Conservation (phyloP, 1,284 basidiomycete genomes). For the Ustilago curta region DNA sequence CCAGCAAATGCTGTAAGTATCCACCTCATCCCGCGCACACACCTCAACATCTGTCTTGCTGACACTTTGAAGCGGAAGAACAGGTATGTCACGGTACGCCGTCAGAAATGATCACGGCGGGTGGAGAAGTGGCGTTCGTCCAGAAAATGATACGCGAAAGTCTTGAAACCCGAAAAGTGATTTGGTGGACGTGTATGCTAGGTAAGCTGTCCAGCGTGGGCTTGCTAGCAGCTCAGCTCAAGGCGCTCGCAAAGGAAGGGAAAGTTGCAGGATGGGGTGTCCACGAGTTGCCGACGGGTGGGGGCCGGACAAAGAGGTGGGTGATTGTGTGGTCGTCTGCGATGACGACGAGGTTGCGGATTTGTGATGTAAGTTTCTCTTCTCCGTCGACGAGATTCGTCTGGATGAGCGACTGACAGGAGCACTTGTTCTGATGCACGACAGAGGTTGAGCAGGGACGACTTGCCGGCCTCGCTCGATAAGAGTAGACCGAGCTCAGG, state of each 20-base stretch:
- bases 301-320: conserved; percentile 89
- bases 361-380: conserved; percentile 24
- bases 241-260: conserved; percentile 62
- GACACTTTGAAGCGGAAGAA: not conserved
- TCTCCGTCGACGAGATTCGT: no score
- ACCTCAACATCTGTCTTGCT: no score
- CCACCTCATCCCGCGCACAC: not conserved
- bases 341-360: conserved; percentile 6
- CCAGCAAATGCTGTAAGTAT: conserved; percentile 40
- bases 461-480: conserved; percentile 7
- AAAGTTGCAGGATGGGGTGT: conserved; percentile 81
- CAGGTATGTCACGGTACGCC: conserved; percentile 77
- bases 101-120: conserved; percentile 85
- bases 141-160: conserved; percentile 82
- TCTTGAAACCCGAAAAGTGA: conserved; percentile 70
- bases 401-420: not conserved
- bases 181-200: conserved; percentile 90
- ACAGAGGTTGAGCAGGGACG: conserved; percentile 8
- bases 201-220: conserved; percentile 83
- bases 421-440: not conserved
- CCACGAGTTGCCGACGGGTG: conserved; percentile 77
- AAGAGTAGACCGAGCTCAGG: not conserved
- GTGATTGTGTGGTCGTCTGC: conserved; percentile 78
- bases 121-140: conserved; percentile 87
- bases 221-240: conserved; percentile 75